Conservation (phyloP, 495 filamentous ascomycete species). For the Penicillium ochrochloron region DNA sequence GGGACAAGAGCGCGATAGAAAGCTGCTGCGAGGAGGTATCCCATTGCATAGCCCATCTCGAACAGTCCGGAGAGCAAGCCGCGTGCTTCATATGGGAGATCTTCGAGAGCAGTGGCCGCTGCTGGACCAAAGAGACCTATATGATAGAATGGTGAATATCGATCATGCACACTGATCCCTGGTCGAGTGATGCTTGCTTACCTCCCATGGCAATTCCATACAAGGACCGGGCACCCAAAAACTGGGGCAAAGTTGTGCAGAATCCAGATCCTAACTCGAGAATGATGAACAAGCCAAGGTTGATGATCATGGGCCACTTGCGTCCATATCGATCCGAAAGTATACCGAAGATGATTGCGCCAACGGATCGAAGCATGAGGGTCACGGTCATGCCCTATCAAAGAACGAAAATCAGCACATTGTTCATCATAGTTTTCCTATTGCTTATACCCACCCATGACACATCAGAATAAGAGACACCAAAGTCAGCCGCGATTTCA, state of each 20-base stretch:
- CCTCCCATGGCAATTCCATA: slow-evolving; percentile 81
- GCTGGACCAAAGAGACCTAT: slow-evolving; percentile 72
- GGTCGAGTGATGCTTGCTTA: slow-evolving; percentile 3
- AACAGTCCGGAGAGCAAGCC: slow-evolving; percentile 74
- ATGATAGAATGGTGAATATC: background rate
- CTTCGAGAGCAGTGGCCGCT: slow-evolving; percentile 78
- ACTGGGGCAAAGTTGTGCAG: slow-evolving; percentile 68
- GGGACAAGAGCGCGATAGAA: slow-evolving; percentile 69
- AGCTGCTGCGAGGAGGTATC: slow-evolving; percentile 71
- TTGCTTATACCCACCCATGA: slow-evolving; percentile 34
- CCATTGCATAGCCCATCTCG: slow-evolving; percentile 77
- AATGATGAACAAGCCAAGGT: slow-evolving; percentile 72
- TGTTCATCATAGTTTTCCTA: background rate
- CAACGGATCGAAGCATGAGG: slow-evolving; percentile 75
- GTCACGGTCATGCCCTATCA: slow-evolving; percentile 74
- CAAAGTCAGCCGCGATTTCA: slow-evolving; percentile 40
- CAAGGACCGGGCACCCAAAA: slow-evolving; percentile 70
- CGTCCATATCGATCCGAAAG: slow-evolving; percentile 74
- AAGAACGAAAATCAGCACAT: background rate
- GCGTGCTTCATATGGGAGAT: slow-evolving; percentile 68
- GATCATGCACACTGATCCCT: background rate
- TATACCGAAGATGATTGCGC: slow-evolving; percentile 69
- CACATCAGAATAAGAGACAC: slow-evolving; percentile 36
- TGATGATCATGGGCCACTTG: slow-evolving; percentile 80
- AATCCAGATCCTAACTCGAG: slow-evolving; percentile 76